These are phyloP conservation scores for Friedmanniomyces simplex DNA, from an alignment of 495 filamentous ascomycete genomes.

Conservation along the genomic window DNA sequence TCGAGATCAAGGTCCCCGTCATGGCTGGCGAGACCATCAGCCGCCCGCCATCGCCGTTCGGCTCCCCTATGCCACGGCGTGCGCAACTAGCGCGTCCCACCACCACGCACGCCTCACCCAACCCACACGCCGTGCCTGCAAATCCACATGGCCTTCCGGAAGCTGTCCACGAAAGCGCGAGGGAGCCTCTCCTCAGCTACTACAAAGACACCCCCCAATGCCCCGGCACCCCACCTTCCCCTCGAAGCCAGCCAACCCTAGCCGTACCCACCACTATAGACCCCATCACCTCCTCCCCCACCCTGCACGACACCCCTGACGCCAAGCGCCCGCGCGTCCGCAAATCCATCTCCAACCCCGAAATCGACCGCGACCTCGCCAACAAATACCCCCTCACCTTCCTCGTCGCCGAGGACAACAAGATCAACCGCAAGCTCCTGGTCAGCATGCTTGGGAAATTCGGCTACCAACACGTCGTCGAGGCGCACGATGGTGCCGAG, in stretches of 20 bases:
- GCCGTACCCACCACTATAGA: not conserved
- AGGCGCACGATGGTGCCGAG: conserved; percentile 64
- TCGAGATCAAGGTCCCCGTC: conserved; percentile 60
- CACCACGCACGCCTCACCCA: not conserved
- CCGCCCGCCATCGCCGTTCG: conserved; percentile 27
- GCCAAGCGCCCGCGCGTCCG: not conserved
- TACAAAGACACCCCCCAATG: not conserved
- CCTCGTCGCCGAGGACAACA: conserved; percentile 72
- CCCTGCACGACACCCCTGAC: not conserved
- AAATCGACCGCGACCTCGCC: conserved; percentile 40
- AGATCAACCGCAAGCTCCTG: conserved; percentile 65
- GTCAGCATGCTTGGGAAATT: conserved; percentile 60
- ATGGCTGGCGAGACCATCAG: conserved; percentile 36
- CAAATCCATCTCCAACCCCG: conserved; percentile 19
- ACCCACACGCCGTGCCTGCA: not conserved
- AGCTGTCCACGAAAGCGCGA: conserved; percentile 3
- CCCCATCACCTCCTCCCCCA: conserved; percentile 2
- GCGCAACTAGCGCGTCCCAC: not conserved
- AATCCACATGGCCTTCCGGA: conserved; percentile 4
- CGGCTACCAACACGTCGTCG: conserved; percentile 51
- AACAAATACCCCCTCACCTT: conserved; percentile 54
- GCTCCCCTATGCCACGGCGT: conserved; percentile 25
- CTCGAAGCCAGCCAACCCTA: not conserved
- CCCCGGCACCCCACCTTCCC: not conserved
- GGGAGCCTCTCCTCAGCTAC: not conserved